Evolutionary conservation across 495 filamentous ascomycete species (phyloP).

Genomic region (Entonaema liquescens): DNA sequence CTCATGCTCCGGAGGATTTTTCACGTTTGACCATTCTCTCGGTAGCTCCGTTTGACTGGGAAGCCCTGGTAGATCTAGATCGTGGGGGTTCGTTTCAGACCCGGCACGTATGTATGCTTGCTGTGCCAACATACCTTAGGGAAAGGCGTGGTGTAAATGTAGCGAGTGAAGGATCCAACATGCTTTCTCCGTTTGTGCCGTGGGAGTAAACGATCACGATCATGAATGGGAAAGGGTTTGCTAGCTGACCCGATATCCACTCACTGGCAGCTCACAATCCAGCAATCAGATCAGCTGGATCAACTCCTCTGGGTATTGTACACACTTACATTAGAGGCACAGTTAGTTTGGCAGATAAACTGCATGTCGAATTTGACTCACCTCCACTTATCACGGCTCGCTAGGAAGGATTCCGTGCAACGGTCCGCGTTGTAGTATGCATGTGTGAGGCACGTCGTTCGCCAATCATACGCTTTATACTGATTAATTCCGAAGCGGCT

Average conservation of each 20-base stretch:
- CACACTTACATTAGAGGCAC: neutral
- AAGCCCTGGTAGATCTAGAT: slow-evolving; percentile 18
- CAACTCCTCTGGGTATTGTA: neutral
- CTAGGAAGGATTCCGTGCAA: slow-evolving; percentile 34
- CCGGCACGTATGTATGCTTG: neutral
- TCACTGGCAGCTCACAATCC: neutral
- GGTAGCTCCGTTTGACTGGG: slow-evolving; percentile 10
- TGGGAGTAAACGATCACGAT: neutral
- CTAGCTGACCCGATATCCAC: neutral
- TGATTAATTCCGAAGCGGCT: neutral
- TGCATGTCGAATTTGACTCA: slow-evolving; percentile 10
- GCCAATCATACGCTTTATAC: neutral
- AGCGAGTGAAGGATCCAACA: too few species aligned
- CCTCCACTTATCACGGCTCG: slow-evolving; percentile 29
- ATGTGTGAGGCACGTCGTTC: neutral
- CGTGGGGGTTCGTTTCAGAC: slow-evolving; percentile 4
- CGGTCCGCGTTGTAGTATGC: slow-evolving; percentile 7
- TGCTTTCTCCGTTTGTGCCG: neutral
- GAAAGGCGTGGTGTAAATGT: neutral
- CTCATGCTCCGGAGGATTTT: slow-evolving; percentile 22
- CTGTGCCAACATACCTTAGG: neutral
- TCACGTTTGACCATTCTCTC: slow-evolving; percentile 18
- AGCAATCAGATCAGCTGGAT: too few species aligned
- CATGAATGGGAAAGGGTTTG: neutral
- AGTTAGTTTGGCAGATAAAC: neutral